Conservation (phyloP, 2,329 filamentous ascomycete genomes). For the Clarireedia homoeocarpa region DNA sequence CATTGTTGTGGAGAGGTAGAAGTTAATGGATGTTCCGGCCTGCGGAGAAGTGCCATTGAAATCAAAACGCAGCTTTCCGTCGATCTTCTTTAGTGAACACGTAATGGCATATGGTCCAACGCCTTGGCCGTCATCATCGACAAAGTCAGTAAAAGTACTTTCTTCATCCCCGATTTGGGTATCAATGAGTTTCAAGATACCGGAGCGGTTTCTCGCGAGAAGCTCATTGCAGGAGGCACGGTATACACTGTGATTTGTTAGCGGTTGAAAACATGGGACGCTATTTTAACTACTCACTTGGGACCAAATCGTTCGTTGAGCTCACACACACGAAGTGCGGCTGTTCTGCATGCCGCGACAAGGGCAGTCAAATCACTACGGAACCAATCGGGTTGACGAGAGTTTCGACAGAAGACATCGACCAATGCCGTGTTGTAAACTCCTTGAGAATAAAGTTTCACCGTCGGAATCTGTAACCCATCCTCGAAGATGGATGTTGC, state of each 20-base stretch:
- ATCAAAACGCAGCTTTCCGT: neutral
- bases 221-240: constrained; percentile 1
- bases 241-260: neutral
- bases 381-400: constrained; percentile 2
- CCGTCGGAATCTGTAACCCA: neutral
- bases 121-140: neutral
- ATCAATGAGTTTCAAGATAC: constrained; percentile 1
- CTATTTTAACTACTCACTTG: neutral
- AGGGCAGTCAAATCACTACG: constrained; percentile 2
- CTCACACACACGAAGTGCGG: neutral
- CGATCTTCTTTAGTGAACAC: neutral
- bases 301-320: constrained; percentile 3
- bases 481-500: neutral
- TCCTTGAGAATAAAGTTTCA: constrained; percentile 1
- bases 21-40: constrained; percentile 3
- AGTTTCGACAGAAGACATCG: constrained; percentile 1
- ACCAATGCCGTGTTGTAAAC: neutral
- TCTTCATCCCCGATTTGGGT: neutral
- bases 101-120: neutral
- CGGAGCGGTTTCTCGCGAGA: neutral
- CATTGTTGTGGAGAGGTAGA: constrained; percentile 1
- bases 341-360: constrained; percentile 1
- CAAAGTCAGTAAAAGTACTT: neutral
- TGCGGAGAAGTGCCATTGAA: constrained; percentile 1
- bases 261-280: neutral